phyloP scores from a whole-genome alignment of 202 grass and related monocot species.

The Eragrostis tef region DNA sequence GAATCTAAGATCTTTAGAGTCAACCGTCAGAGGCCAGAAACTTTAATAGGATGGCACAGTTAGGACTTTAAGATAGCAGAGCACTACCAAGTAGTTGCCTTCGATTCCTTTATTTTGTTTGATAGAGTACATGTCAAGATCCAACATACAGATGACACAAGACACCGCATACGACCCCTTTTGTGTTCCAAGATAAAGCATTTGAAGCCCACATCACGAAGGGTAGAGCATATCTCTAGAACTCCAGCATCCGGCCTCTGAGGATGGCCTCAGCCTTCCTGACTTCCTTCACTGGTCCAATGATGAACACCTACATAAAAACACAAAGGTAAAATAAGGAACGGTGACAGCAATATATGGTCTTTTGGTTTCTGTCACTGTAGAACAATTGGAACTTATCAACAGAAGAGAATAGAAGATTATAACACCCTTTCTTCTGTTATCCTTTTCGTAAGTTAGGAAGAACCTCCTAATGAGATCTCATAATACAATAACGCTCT shows the following conservation, averaged over 20 bases:
- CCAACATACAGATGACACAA: constrained; percentile 22
- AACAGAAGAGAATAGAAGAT: not conserved
- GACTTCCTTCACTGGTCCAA: constrained; percentile 80
- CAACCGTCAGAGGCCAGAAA: not conserved
- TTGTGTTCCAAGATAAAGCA: constrained; percentile 40
- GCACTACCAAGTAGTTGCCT: constrained; percentile 32
- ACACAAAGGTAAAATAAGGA: not conserved
- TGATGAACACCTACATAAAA: constrained; percentile 85
- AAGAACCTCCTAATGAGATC: not conserved
- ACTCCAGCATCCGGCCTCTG: constrained; percentile 72
- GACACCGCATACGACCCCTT: constrained; percentile 11
- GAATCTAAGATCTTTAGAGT: not conserved
- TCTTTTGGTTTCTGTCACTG: constrained; percentile 34
- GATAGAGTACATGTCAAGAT: constrained; percentile 38
- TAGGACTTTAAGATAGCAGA: not conserved
- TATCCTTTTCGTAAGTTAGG: constrained; percentile 1
- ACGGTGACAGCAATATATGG: constrained; percentile 13
- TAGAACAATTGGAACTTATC: constrained; percentile 9
- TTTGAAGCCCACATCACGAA: constrained; percentile 24
- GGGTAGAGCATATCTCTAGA: constrained; percentile 47
- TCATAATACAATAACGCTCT: not conserved
- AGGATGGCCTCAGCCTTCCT: constrained; percentile 91
- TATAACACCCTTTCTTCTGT: not conserved
- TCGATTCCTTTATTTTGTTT: constrained; percentile 40
- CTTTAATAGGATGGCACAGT: not conserved